Percentiles rank a stretch among this genome's conserved stretches.
Evolutionary conservation across 352 stramenopile genomes (phyloP).

Genomic region (Globisporangium spinosum): DNA sequence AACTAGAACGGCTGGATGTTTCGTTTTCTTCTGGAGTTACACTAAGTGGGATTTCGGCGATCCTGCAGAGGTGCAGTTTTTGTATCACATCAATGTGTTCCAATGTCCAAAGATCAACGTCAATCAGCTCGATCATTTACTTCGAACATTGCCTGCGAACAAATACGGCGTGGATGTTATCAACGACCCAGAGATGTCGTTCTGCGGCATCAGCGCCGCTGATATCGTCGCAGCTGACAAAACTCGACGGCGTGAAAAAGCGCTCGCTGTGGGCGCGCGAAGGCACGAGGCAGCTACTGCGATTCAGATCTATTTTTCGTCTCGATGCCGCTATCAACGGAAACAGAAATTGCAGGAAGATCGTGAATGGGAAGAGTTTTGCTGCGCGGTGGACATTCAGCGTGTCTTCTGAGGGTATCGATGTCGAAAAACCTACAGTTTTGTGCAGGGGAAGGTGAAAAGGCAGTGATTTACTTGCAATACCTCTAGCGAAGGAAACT

Average conservation of each 20-base stretch:
- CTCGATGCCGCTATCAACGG: slow-evolving; percentile 23
- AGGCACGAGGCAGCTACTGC: slow-evolving; percentile 25
- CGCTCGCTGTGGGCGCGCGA: slow-evolving; percentile 15
- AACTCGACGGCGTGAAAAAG: slow-evolving; percentile 35
- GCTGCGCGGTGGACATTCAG: slow-evolving; percentile 58
- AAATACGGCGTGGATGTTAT: slow-evolving; percentile 51
- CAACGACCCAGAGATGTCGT: slow-evolving; percentile 32
- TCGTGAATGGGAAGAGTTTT: slow-evolving; percentile 44
- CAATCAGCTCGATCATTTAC: slow-evolving; percentile 24
- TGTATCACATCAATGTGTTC: slow-evolving; percentile 54
- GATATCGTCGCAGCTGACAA: slow-evolving; percentile 33
- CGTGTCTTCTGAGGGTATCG: slow-evolving; percentile 41
- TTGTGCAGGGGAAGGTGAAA: slow-evolving; percentile 33
- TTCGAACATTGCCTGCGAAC: slow-evolving; percentile 19
- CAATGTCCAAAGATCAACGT: slow-evolving; percentile 30
- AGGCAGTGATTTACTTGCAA: slow-evolving; percentile 49
- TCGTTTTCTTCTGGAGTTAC: slow-evolving; percentile 30
- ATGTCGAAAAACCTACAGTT: slow-evolving; percentile 37
- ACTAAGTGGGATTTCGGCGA: slow-evolving; percentile 18
- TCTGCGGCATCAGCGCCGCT: slow-evolving; percentile 41
- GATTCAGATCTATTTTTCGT: slow-evolving; percentile 48
- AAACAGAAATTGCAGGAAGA: slow-evolving; percentile 23
- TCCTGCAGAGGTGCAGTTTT: slow-evolving; percentile 38
- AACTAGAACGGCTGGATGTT: slow-evolving; percentile 46
- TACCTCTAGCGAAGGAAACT: slow-evolving; percentile 52